Evolutionary conservation across 2,329 filamentous ascomycete genomes (phyloP).

Genomic region (Trichoderma breve): DNA sequence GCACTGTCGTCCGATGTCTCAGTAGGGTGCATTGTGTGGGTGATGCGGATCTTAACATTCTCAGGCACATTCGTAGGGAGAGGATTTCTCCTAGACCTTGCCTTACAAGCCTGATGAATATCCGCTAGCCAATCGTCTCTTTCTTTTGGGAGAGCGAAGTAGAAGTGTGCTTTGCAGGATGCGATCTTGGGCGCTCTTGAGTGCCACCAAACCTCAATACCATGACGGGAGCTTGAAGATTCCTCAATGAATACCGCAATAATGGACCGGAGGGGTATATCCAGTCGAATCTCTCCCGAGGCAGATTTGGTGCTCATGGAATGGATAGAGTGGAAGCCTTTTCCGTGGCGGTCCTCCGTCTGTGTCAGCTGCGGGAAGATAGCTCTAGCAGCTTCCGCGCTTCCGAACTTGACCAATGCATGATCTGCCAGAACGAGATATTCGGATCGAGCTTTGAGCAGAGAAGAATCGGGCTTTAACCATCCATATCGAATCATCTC

Average conservation of each 20-base stretch:
- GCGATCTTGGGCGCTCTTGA: conserved; percentile 43
- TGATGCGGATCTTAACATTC: conserved; percentile 48
- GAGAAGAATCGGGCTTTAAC: conserved; percentile 49
- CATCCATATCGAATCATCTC: conserved; percentile 45
- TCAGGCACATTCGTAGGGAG: conserved; percentile 41
- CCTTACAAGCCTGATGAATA: conserved; percentile 43
- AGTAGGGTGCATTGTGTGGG: conserved; percentile 44
- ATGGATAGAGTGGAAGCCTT: conserved; percentile 27
- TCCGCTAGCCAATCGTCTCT: conserved; percentile 50
- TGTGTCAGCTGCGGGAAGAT: conserved; percentile 47
- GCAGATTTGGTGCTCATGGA: conserved; percentile 31
- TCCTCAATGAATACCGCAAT: conserved; percentile 54
- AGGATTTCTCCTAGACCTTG: conserved; percentile 37
- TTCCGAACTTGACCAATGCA: conserved; percentile 51
- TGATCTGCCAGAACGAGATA: conserved; percentile 53
- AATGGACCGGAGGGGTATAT: conserved; percentile 50
- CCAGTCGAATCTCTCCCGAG: conserved; percentile 41
- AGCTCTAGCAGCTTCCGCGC: conserved; percentile 45
- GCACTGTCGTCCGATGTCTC: conserved; percentile 35
- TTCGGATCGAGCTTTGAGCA: conserved; percentile 49
- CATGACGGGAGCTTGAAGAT: conserved; percentile 48
- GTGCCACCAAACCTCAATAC: conserved; percentile 58
- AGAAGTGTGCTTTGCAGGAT: conserved; percentile 49
- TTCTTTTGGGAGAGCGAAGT: conserved; percentile 49
- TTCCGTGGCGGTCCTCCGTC: conserved; percentile 23